Base-by-base conservation (phyloP, 768 basidiomycete species). In the Dioszegia crocea region DNA sequence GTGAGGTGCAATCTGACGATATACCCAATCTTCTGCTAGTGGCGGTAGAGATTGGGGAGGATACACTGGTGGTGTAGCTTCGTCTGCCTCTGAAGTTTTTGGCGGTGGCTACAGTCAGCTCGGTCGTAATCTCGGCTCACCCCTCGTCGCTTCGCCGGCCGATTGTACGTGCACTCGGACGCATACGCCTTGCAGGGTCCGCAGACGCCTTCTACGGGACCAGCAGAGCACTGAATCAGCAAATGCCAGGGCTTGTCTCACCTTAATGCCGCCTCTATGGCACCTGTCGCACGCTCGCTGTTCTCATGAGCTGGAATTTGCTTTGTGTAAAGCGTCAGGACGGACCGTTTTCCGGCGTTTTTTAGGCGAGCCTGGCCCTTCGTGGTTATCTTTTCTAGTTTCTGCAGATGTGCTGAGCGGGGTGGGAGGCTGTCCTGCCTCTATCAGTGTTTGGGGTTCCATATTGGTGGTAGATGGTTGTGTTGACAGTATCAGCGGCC, bases 231-330 rank as follows among this genome's bases (percentile, higher is more conserved):
- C 65, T 70, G 36, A 9, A 41, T 21, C 16, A 23, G 30, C 27
- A 8, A 4, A 10, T 2, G 6, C n/a, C 29, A 23, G n/a, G 11
- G 23, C 14, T 11, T 16, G 11, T 43, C 60, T 40, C 21, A 66
- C 68, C 56, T 63, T 67, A 51, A 66, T 63, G 31, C 68, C 65
- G 43, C 65, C 59, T 27, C 63, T 58, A 59, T 70, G 65, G 57
- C 68, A 70, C 33, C 61, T 57, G 44, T 70, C 68, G 52, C 68
- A 70, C 4, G 68, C 68, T 31, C 68, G 46, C 68, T 70, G 27
- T 3, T 1, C 11, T 6, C 14, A 21, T 58, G 29, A 49, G 50
- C 33, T 10, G 38, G 1, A 19, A n/a, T n/a, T n/a, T 43, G 3
- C 44, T 38, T 16, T n/a, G 23, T 43, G 10, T 14, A 23, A 12